Conservation (phyloP, 495 filamentous ascomycete species). For the Lentithecium fluviatile region DNA sequence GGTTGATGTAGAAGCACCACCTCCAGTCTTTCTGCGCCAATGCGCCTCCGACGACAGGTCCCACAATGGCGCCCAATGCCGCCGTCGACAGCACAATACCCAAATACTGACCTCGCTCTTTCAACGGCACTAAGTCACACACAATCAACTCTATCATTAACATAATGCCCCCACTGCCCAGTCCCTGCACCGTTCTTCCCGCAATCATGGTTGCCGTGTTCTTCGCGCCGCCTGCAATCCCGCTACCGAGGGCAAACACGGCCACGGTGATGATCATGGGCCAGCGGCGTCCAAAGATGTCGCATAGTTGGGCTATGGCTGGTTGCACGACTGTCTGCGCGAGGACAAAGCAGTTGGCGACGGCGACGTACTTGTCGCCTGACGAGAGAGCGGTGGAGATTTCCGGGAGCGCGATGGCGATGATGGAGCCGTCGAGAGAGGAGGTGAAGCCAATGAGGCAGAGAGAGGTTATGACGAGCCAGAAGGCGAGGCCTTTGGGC, state of each 20-base stretch:
- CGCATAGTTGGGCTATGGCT: background rate
- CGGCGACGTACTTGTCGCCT: background rate
- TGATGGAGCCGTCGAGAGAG: conserved; percentile 22
- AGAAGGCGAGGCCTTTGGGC: conserved; percentile 3
- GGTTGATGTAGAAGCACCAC: conserved; percentile 30
- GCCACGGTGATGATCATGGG: conserved; percentile 12
- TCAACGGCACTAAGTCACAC: conserved; percentile 40
- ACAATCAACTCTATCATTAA: conserved; percentile 43
- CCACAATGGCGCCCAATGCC: conserved; percentile 12
- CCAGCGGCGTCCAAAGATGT: conserved; percentile 25
- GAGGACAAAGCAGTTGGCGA: conserved; percentile 14
- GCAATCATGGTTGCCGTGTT: conserved; percentile 31
- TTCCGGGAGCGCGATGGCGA: conserved; percentile 5
- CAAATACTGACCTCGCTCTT: conserved; percentile 39
- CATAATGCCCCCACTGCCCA: conserved; percentile 43
- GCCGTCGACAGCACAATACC: conserved; percentile 1
- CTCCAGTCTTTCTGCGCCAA: conserved; percentile 14
- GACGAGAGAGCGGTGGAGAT: background rate
- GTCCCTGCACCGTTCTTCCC: conserved; percentile 45
- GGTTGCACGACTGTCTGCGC: conserved; percentile 15
- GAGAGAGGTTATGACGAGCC: conserved; percentile 5
- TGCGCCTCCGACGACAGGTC: conserved; percentile 20
- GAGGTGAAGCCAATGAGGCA: conserved; percentile 10
- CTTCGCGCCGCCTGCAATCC: conserved; percentile 28
- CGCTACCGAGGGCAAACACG: conserved; percentile 34